A percentile compares a stretch with the other conserved stretches of the same genome.
Evolutionary conservation across 148 eudicot genomes (phyloP).

Genomic region (Pouteria glomerata): DNA sequence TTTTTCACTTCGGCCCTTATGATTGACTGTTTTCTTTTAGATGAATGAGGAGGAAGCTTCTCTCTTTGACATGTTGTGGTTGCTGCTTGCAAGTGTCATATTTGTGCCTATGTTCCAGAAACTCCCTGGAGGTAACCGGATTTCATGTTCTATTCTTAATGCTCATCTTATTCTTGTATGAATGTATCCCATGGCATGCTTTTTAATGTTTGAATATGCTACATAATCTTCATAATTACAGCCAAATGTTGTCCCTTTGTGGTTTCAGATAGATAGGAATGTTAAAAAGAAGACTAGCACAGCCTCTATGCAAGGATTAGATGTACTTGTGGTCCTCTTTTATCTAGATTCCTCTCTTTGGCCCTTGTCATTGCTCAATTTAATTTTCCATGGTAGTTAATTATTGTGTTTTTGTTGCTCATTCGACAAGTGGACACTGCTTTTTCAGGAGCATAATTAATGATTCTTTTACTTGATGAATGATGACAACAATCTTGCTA

Average conservation of each 20-base stretch:
- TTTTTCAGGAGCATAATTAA: no score
- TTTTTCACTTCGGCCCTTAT: not conserved
- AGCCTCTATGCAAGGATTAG: not conserved
- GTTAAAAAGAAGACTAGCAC: no score
- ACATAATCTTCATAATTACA: not conserved
- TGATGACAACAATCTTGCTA: no score
- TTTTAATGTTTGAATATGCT: not conserved
- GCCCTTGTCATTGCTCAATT: conserved; percentile 7
- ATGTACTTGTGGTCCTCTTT: not conserved
- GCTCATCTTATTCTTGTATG: not conserved
- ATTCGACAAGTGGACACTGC: no score
- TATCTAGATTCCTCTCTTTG: not conserved
- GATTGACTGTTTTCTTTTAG: conserved; percentile 27
- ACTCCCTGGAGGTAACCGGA: conserved; percentile 75
- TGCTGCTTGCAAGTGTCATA: conserved; percentile 85
- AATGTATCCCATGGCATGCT: not conserved
- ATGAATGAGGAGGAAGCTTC: conserved; percentile 90
- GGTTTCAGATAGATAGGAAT: no score
- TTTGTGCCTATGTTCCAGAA: conserved; percentile 84
- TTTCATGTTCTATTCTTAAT: not conserved
- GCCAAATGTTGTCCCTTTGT: not conserved
- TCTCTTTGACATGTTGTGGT: conserved; percentile 74
- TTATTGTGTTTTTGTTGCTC: not conserved
- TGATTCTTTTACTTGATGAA: no score
- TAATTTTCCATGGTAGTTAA: not conserved